Conservation (phyloP, 2,329 filamentous ascomycete genomes). For the Cadophora sp. region DNA sequence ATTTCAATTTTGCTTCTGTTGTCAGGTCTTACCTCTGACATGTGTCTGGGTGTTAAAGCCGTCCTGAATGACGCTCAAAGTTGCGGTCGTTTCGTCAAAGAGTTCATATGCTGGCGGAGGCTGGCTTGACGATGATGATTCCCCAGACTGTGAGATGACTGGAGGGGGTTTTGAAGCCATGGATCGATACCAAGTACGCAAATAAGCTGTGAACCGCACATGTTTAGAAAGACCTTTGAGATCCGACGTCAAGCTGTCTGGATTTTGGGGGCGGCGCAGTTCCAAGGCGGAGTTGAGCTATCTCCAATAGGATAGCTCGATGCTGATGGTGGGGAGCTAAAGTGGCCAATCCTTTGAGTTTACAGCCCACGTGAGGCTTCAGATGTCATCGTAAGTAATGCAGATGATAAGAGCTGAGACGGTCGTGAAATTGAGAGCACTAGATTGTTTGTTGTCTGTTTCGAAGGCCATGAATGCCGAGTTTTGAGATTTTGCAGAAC, state of each 20-base stretch:
- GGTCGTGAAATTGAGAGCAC: too few species aligned
- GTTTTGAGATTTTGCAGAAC: too few species aligned
- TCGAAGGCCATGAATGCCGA: too few species aligned
- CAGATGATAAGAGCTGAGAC: too few species aligned
- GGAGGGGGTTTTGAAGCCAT: not conserved
- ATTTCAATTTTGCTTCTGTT: too few species aligned
- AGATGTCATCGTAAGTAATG: too few species aligned
- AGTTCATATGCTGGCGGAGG: slow-evolving; percentile 59
- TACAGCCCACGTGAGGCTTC: not conserved
- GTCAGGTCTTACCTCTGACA: slow-evolving; percentile 48
- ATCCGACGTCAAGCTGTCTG: not conserved
- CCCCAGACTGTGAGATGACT: not conserved
- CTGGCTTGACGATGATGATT: slow-evolving; percentile 23
- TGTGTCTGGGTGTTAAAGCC: slow-evolving; percentile 68
- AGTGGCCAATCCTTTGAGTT: not conserved
- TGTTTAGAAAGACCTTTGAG: not conserved
- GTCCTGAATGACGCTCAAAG: slow-evolving; percentile 63
- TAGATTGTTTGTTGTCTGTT: too few species aligned
- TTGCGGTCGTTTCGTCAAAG: slow-evolving; percentile 52
- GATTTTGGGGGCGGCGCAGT: not conserved
- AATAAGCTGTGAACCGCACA: not conserved
- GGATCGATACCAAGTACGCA: not conserved
- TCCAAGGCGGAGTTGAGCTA: not conserved
- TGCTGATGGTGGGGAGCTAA: not conserved
- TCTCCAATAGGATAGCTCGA: not conserved